A percentile compares a stretch with the other conserved stretches of the same genome.
Conservation (phyloP, 768 basidiomycete species). For the Tylopilus balloui region DNA sequence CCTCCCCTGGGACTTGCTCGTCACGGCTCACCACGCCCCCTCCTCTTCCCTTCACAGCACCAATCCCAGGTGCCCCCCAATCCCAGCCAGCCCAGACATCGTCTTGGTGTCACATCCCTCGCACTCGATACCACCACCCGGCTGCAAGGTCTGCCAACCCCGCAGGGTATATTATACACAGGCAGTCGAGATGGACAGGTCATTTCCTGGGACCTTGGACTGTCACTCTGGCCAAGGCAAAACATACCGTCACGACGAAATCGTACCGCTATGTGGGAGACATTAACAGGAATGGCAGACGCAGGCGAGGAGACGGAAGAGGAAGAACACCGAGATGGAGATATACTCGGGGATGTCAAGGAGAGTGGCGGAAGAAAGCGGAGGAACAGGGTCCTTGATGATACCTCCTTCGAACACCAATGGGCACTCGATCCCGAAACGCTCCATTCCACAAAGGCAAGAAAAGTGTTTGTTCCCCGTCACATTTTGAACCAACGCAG, state of each 20-base stretch:
- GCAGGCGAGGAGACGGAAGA: constrained; percentile 66
- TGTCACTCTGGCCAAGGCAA: constrained; percentile 52
- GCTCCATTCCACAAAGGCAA: constrained; percentile 46
- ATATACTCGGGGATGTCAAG: constrained; percentile 71
- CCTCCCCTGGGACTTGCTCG: constrained; percentile 62
- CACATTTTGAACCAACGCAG: constrained; percentile 9
- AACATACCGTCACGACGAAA: constrained; percentile 15
- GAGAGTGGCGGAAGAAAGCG: constrained; percentile 33
- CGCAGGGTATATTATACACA: constrained; percentile 86
- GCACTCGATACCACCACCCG: constrained; percentile 82
- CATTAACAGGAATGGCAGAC: constrained; percentile 81
- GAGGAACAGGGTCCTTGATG: constrained; percentile 25
- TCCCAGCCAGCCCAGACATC: constrained; percentile 66
- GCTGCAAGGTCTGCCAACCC: constrained; percentile 56
- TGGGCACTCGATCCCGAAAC: constrained; percentile 74
- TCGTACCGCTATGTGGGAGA: constrained; percentile 59
- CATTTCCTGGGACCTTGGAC: constrained; percentile 80
- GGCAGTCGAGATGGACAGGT: constrained; percentile 87
- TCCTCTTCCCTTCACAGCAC: constrained; percentile 46
- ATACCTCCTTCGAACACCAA: constrained; percentile 60
- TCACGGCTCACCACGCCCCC: constrained; percentile 64
- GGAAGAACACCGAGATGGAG: constrained; percentile 68
- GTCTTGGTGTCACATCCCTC: constrained; percentile 82
- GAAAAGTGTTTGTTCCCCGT: constrained; percentile 18
- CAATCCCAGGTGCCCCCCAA: constrained; percentile 17